phyloP scores from a whole-genome alignment of 345 rosid species.

The Syzygium aromaticum region DNA sequence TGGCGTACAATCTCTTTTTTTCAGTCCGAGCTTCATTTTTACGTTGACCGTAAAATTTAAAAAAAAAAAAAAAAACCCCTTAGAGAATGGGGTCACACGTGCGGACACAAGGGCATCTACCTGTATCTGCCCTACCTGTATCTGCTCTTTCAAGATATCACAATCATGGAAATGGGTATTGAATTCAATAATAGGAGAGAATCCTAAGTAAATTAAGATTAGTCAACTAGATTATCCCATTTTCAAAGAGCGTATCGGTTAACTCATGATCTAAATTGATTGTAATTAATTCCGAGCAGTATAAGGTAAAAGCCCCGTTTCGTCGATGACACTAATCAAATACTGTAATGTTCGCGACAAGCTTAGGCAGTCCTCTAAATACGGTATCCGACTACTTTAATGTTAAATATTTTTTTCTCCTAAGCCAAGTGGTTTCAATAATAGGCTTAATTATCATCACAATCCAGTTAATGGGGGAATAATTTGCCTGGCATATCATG shows the following conservation, averaged over 20 bases:
- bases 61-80: not conserved
- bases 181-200: not conserved
- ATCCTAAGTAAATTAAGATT: not conserved
- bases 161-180: not conserved
- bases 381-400: no score
- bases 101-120: not conserved
- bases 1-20: not conserved
- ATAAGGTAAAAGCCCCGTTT: not conserved
- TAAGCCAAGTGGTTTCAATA: not conserved
- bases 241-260: not conserved
- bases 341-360: no score
- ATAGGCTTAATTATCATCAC: not conserved
- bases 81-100: not conserved
- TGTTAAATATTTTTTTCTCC: not conserved
- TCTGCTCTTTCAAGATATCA: not conserved
- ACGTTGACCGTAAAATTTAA: not conserved
- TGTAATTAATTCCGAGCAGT: not conserved
- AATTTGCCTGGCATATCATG: not conserved
- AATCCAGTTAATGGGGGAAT: not conserved
- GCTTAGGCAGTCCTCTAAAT: no score
- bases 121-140: not conserved
- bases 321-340: no score
- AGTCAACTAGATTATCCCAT: not conserved
- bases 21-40: not conserved
- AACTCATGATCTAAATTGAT: not conserved